These are phyloP conservation scores for Periconia sp. DNA, from an alignment of 2,329 filamentous ascomycete genomes.

Conservation along the genomic window DNA sequence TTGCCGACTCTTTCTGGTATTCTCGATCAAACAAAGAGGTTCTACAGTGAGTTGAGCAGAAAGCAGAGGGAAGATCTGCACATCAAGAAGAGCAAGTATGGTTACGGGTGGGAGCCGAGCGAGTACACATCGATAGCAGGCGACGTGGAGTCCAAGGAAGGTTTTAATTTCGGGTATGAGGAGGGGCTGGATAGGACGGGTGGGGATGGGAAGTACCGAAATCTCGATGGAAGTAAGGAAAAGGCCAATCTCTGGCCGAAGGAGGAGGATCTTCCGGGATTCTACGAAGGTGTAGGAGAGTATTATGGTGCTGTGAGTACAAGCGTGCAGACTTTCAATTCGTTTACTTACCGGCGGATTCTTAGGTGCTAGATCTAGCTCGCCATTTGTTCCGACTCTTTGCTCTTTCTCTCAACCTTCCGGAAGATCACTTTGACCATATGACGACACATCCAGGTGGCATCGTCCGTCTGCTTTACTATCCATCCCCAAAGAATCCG, in stretches of 20 bases:
- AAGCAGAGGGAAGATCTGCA: slow-evolving; percentile 48
- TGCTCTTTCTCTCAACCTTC: slow-evolving; percentile 45
- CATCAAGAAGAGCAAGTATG: slow-evolving; percentile 46
- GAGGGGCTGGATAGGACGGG: slow-evolving; percentile 45
- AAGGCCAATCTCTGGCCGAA: slow-evolving; percentile 49
- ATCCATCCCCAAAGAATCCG: slow-evolving; percentile 37
- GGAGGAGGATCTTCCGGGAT: slow-evolving; percentile 48
- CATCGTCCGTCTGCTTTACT: slow-evolving; percentile 49
- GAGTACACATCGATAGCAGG: slow-evolving; percentile 50
- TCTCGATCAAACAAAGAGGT: slow-evolving; percentile 46
- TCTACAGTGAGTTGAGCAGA: slow-evolving; percentile 38
- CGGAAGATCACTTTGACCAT: slow-evolving; percentile 48
- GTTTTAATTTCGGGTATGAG: slow-evolving; percentile 53
- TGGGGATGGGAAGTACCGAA: slow-evolving; percentile 50
- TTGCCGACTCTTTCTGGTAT: slow-evolving; percentile 32
- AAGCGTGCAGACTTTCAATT: no score
- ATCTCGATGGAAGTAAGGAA: slow-evolving; percentile 46
- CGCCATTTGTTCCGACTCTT: slow-evolving; percentile 51
- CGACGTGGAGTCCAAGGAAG: slow-evolving; percentile 49
- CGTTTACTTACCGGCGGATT: not conserved
- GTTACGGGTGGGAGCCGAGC: slow-evolving; percentile 51
- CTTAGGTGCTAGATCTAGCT: slow-evolving; percentile 43
- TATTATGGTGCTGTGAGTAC: slow-evolving; percentile 46
- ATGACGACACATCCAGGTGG: slow-evolving; percentile 51
- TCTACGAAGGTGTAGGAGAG: slow-evolving; percentile 43